phyloP scores from a whole-genome alignment of 495 filamentous ascomycete genomes.

The Amniculicola lignicola region DNA sequence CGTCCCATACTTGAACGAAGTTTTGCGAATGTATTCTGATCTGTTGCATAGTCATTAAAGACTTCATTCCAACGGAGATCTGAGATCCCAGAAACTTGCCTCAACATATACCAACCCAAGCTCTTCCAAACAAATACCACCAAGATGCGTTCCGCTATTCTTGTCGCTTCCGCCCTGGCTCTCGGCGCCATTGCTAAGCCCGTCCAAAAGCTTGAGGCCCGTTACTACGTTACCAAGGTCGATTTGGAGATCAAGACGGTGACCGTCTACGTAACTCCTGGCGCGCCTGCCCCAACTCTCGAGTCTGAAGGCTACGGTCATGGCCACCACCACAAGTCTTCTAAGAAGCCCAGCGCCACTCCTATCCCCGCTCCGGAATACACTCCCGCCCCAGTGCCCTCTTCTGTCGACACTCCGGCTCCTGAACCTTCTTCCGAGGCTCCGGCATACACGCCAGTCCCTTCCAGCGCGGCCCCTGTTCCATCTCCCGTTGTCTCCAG shows the following conservation, averaged over 20 bases:
- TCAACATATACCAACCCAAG: constrained; percentile 8
- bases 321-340: constrained; percentile 16
- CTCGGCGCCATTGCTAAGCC: constrained; percentile 60
- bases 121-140: neutral
- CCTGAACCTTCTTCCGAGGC: neutral
- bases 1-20: neutral
- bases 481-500: constrained; percentile 6
- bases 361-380: constrained; percentile 19
- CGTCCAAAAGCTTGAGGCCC: constrained; percentile 55
- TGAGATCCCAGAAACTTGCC: constrained; percentile 28
- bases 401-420: constrained; percentile 19
- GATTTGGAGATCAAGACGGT: constrained; percentile 57
- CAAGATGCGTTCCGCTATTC: constrained; percentile 68
- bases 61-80: constrained; percentile 27
- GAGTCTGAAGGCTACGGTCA: constrained; percentile 15
- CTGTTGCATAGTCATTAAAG: neutral
- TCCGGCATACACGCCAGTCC: neutral
- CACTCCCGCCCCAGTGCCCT: constrained; percentile 30
- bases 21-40: constrained; percentile 11
- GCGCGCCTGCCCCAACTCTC: constrained; percentile 29
- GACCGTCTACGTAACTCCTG: constrained; percentile 38
- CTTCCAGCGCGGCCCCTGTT: constrained; percentile 16
- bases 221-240: constrained; percentile 53
- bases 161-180: constrained; percentile 61
- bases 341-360: constrained; percentile 15